A percentile compares a stretch with the other conserved stretches of the same genome.
Evolutionary conservation across 1,284 basidiomycete genomes (phyloP).

Genomic region (Microbotryum lychnidis-dioicae): DNA sequence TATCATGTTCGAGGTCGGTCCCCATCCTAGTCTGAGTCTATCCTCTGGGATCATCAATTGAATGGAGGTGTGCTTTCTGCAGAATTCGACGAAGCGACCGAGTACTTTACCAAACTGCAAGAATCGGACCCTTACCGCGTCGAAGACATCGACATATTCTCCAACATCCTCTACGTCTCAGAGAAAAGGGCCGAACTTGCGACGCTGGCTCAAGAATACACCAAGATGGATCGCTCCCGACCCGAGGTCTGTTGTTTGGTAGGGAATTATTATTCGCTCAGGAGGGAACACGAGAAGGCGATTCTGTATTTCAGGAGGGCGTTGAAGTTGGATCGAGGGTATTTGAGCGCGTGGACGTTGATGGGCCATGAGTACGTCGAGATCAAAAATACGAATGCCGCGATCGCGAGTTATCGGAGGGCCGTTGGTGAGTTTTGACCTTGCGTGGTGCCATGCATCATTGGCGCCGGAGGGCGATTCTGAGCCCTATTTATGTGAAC

Average conservation of each 20-base stretch:
- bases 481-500: no score
- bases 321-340: constrained; percentile 85
- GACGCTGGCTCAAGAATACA: constrained; percentile 83
- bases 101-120: constrained; percentile 73
- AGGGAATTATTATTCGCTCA: constrained; percentile 95
- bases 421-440: constrained; percentile 64
- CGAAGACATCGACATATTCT: constrained; percentile 93
- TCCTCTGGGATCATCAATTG: background rate
- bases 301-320: constrained; percentile 92
- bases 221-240: constrained; percentile 75
- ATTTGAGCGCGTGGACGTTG: constrained; percentile 95
- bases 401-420: constrained; percentile 91
- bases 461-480: no score
- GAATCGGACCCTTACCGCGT: constrained; percentile 76
- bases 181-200: constrained; percentile 82
- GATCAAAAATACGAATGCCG: constrained; percentile 97
- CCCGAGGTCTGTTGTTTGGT: constrained; percentile 93
- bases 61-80: background rate
- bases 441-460: no score
- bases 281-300: constrained; percentile 88
- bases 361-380: constrained; percentile 99
- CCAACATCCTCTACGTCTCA: constrained; percentile 93
- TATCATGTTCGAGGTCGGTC: constrained; percentile 77
- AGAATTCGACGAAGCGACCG: constrained; percentile 81
- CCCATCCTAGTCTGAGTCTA: background rate